Conservation (phyloP, 148 eudicot genomes). For the Camellia japonica region DNA sequence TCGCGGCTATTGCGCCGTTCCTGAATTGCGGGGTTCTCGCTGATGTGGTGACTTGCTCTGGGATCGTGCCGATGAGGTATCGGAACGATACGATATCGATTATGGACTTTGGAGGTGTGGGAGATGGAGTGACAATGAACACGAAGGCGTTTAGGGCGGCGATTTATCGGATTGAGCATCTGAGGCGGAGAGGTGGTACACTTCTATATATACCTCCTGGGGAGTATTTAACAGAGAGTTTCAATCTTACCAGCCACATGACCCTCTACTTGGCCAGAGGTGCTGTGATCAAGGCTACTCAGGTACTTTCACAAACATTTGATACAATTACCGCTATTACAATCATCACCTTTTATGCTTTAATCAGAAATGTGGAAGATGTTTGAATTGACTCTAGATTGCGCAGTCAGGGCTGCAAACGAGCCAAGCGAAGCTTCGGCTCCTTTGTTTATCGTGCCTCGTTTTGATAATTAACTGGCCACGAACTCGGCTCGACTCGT, state of each 20-base stretch:
- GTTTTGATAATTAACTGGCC: no score
- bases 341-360: neutral
- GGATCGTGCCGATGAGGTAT: slow-evolving; percentile 64
- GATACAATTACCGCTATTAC: neutral
- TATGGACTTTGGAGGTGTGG: slow-evolving; percentile 79
- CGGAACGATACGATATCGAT: slow-evolving; percentile 65
- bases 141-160: slow-evolving; percentile 82
- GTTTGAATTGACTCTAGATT: neutral
- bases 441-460: no score
- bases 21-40: slow-evolving; percentile 11
- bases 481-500: no score
- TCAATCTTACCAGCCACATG: slow-evolving; percentile 88
- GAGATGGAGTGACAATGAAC: slow-evolving; percentile 77
- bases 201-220: slow-evolving; percentile 84
- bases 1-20: slow-evolving; percentile 9
- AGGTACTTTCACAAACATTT: slow-evolving; percentile 36
- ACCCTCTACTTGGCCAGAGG: slow-evolving; percentile 83
- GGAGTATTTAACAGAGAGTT: slow-evolving; percentile 66
- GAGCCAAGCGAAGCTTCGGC: no score
- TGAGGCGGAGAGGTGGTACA: slow-evolving; percentile 70
- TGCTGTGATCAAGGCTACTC: slow-evolving; percentile 87
- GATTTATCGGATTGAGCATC: slow-evolving; percentile 56
- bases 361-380: neutral
- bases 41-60: slow-evolving; percentile 63
- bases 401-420: no score